Base-by-base conservation (phyloP, 2,329 filamentous ascomycete species). In the Daldinia sp. region DNA sequence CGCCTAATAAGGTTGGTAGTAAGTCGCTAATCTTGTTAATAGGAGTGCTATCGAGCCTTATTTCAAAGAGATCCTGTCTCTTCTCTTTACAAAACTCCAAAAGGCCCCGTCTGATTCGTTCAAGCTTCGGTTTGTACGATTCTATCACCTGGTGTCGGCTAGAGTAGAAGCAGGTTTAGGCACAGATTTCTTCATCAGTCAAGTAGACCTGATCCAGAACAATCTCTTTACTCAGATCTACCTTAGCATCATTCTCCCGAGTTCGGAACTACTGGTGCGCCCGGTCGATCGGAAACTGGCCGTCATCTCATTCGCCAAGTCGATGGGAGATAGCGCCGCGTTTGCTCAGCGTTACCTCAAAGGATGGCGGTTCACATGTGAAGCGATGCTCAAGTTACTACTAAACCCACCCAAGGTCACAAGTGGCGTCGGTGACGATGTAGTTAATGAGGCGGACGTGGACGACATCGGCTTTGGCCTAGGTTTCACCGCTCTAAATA, bases 391-490 rank as follows among this genome's bases (percentile, higher is more conserved):
- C 46, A 93, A 95, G 74, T 86, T 98, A 13, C 86, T 99, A 6
- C 91, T 95, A 78, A 97, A 97, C 80, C 93, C 95, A 28, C 94
- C 95, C 1, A 82, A 83, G 39, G 87, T 95, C 4, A 82, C 87
- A 6, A 82, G 84, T 15, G 88, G 90, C 1, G 82, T 86, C 39
- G 90, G 91, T 64, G 90, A 93, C 71, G 93, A 97, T 73, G 83
- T 93, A 57, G 90, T 97, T 70, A 88, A 89, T 10, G 96, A 98
- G 78, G 90, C 93, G 2, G 95, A 98, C 75, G 92, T 97, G 28
- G 96, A 99, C 75, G 96, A 99, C 78, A 90, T 98, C 73, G 91
- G 93, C 30, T 99, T 99, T 77, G 96, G 96, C 28, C 90, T 98
- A 72, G 95, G 94, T 7, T 99, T 97, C 81, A 98, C 96, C 0